Conservation (phyloP, 768 basidiomycete genomes). For the Neoboletus brunneissimus region DNA sequence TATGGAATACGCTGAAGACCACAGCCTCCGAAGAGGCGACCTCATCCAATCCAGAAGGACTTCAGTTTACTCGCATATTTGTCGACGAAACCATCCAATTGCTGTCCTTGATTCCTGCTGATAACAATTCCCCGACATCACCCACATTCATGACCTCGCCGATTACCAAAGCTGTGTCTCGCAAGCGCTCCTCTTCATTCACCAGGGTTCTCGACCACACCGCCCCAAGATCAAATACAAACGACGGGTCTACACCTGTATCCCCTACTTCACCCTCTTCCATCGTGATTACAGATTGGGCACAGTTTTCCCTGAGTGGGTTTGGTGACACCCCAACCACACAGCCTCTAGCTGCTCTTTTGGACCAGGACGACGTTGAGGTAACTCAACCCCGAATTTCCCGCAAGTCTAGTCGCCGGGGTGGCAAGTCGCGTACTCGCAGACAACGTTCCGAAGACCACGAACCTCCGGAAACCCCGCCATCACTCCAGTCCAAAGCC, state of each 20-base stretch:
- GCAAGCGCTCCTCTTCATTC: constrained; percentile 35
- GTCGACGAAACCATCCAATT: constrained; percentile 64
- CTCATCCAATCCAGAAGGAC: constrained; percentile 30
- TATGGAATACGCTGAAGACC: constrained; percentile 58
- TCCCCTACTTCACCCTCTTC: constrained; percentile 33
- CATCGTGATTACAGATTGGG: constrained; percentile 51
- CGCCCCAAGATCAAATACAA: constrained; percentile 7
- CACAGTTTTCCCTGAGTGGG: constrained; percentile 63
- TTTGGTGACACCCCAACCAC: constrained; percentile 44
- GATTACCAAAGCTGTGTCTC: constrained; percentile 31
- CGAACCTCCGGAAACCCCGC: constrained; percentile 4
- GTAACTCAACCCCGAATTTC: constrained; percentile 40
- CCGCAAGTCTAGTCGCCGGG: constrained; percentile 36
- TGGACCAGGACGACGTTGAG: constrained; percentile 67
- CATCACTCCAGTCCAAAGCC: constrained; percentile 20
- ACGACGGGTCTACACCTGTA: constrained; percentile 20
- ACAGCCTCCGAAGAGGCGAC: constrained; percentile 35
- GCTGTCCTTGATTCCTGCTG: constrained; percentile 49
- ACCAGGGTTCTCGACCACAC: constrained; percentile 25
- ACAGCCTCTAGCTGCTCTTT: constrained; percentile 49
- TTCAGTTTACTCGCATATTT: constrained; percentile 51
- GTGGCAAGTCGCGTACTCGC: constrained; percentile 28
- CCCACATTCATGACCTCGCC: constrained; percentile 33
- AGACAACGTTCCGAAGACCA: constrained; percentile 24
- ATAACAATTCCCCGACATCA: constrained; percentile 30